Conservation (phyloP, 208 protist genomes). For the Crithidia brevicula region DNA sequence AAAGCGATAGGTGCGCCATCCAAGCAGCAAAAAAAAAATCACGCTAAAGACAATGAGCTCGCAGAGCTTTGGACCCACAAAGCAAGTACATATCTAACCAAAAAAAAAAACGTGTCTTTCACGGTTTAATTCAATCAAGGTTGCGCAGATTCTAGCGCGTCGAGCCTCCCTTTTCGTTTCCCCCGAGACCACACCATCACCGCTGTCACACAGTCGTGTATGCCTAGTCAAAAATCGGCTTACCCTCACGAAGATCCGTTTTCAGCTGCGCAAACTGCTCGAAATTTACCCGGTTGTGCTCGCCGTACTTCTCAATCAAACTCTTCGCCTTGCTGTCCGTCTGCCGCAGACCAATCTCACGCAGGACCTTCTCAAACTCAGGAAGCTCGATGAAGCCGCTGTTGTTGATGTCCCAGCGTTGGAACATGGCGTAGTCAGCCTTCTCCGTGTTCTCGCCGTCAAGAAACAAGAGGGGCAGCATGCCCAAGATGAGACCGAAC, state of each 20-base stretch:
- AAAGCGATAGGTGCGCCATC: no score
- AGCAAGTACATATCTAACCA: no score
- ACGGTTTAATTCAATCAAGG: no score
- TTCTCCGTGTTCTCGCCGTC: slow-evolving; percentile 74
- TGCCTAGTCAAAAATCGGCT: slow-evolving; percentile 70
- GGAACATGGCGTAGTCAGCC: slow-evolving; percentile 80
- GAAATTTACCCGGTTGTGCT: slow-evolving; percentile 62
- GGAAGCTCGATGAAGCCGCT: slow-evolving; percentile 77
- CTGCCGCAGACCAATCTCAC: slow-evolving; percentile 58
- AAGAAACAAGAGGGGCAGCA: slow-evolving; percentile 84
- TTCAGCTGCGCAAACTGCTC: slow-evolving; percentile 77
- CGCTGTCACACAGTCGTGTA: no score
- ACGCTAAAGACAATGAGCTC: not conserved
- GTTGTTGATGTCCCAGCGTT: slow-evolving; percentile 71
- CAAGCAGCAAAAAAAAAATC: slow-evolving; percentile 11
- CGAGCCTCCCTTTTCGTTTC: not conserved
- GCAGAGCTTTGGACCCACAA: not conserved
- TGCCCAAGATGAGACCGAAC: slow-evolving; percentile 85
- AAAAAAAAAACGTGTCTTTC: no score
- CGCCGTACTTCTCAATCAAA: slow-evolving; percentile 78
- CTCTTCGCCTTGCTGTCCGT: slow-evolving; percentile 40
- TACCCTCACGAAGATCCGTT: slow-evolving; percentile 70
- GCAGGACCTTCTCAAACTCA: slow-evolving; percentile 66
- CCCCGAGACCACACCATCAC: not conserved
- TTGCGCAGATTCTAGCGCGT: no score